Base-by-base conservation (phyloP, 768 basidiomycete genomes). In the Macrolepiota fuliginosa region DNA sequence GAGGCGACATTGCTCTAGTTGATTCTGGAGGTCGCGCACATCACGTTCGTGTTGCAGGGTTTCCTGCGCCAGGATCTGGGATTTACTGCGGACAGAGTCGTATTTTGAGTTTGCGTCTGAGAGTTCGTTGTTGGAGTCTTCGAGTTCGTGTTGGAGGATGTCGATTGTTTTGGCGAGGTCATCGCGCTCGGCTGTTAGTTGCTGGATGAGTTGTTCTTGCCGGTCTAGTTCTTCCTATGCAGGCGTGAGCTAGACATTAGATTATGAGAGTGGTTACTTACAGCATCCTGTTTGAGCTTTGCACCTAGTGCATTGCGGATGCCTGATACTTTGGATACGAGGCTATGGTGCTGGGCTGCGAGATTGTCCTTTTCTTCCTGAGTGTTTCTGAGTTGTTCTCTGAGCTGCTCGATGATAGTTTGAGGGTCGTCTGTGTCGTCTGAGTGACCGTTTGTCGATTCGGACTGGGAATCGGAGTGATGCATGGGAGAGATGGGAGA, bases 201-300 rank as follows among this genome's bases (percentile, higher is more conserved):
- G 85, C 61, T 91, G 90, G 36, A 97, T 83, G 37, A 89, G 81
- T 66, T 91, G 88, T 70, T 95, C 95, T 64, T 93, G 83, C 64
- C 94, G 83, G 80, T 98, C 97, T 46, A 99, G 89, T 82, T 98
- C 97, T 87, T 98, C 97, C 96, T 99, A 79, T 58, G 66, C 69
- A 62, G 11, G 42, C 22, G 6, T 19, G 36, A 24, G 62, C 42
- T 22, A 49, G 7, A 24, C 15, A 19, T 9, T 27, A 27, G 25
- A 4, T n/a, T 27, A 0, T 40, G 32, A 54, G 47, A 19, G 40
- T 49, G 36, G 40, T 54, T 36, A 72, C 80, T 64, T 78, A 98
- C 97, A 68, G 97, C 97, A 75, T 98, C 97, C 73, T 96, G 93
- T 73, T 91, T 88, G 59, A 98, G 81, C 74, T 98, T 98, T 71